Evolutionary conservation across 2,329 filamentous ascomycete genomes (phyloP), one percentile per base, ranked within the genome.

Genomic region (Fusarium nanum): DNA sequence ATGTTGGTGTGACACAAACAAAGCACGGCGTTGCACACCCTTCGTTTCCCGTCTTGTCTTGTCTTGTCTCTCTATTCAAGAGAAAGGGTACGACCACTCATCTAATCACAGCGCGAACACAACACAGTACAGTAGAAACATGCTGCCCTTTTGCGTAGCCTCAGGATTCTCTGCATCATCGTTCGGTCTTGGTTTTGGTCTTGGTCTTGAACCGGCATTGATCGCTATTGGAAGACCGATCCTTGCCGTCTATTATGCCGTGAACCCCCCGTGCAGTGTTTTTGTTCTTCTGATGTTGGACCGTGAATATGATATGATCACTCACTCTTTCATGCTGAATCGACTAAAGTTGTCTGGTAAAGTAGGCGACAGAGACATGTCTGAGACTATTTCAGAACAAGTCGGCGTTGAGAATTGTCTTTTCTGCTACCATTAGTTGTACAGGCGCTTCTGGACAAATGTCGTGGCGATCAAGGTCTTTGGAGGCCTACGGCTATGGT

Each of bases 1-100:
- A 52, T 27, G 27, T 52, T 45, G 64, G 64, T 71, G 73, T 60
- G 50, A 74, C 75, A 71, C 72, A 75, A 76, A 70, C 70, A 70
- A 56, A 72, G 56, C 68, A 65, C 63, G 46, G 53, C 55, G 67
- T 70, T 66, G 28, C 57, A 74, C 73, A 67, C 60, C 44, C 65
- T 71, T 75, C 71, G 69, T 76, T 74, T 72, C 72, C 70, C 34
- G 57, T 67, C 45, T 61, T 73, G 63, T 60, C 68, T 53, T 28
- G 49, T 47, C 53, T 64, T 72, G 68, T 71, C 60, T 73, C 62
- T 72, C 59, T 69, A 47, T 41, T 47, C 44, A 54, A 44, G 40
- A 20, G 22, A 53, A 28, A 42, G 23, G 23, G 60, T 70, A 53
- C 55, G 50, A 62, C 60, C 49, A 61, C 23, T 25, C 49, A 42